phyloP scores from a whole-genome alignment of 176 grass and related monocot species.

The Ampelocalamus luodianensis region DNA sequence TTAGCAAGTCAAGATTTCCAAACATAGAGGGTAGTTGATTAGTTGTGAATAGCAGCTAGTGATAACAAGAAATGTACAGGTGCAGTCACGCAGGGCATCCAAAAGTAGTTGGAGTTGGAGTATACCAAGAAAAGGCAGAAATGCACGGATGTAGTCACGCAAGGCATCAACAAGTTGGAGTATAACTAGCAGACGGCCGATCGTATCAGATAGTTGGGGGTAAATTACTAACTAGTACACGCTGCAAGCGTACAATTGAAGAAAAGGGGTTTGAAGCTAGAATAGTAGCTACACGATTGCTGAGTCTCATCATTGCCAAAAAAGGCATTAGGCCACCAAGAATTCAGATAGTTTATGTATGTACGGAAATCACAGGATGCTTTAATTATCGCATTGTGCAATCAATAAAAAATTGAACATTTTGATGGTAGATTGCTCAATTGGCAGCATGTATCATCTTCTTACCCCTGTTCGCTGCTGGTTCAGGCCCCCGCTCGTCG shows the following conservation, averaged over 20 bases:
- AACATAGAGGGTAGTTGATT: conserved; percentile 16
- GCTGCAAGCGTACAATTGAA: conserved; percentile 46
- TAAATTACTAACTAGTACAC: conserved; percentile 42
- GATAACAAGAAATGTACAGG: conserved; percentile 34
- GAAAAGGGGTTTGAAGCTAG: conserved; percentile 24
- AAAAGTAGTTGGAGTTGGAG: conserved; percentile 50
- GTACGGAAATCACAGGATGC: neutral
- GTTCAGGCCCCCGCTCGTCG: conserved; percentile 93
- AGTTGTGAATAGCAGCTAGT: conserved; percentile 12
- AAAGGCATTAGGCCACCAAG: neutral
- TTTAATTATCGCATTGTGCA: neutral
- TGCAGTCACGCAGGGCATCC: conserved; percentile 12
- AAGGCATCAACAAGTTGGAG: conserved; percentile 38
- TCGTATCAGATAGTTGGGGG: conserved; percentile 36
- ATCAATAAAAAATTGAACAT: conserved; percentile 20
- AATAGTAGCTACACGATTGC: conserved; percentile 20
- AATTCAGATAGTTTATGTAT: conserved; percentile 1
- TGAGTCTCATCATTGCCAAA: conserved; percentile 23
- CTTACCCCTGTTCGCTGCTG: conserved; percentile 98
- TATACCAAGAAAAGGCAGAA: conserved; percentile 48
- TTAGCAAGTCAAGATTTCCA: conserved; percentile 11
- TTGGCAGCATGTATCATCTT: neutral
- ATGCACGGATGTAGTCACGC: conserved; percentile 25
- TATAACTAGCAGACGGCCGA: conserved; percentile 15
- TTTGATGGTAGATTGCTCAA: neutral